Evolutionary conservation across 768 basidiomycete species (phyloP), one percentile per base, ranked within the genome.

Genomic region (Tylopilus sp.): DNA sequence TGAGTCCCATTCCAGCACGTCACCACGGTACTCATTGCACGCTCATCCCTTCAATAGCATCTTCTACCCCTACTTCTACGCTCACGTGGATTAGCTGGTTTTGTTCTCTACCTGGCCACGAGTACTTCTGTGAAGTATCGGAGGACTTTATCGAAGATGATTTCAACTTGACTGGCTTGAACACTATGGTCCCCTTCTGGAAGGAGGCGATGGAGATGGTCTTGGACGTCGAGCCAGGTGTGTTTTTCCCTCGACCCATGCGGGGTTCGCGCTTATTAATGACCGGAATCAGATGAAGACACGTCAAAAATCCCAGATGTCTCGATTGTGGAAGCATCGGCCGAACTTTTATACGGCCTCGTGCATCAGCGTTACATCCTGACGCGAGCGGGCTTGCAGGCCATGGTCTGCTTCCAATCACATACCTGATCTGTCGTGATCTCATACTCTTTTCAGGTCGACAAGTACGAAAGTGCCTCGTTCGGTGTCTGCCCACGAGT

Each of bases 191-290:
- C 17, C 97, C 97, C 8, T 99, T 99, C 68, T 99, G 95, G 93
- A 98, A 98, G 69, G 97, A 99, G 69, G 97, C 97, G 40, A 90
- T 99, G 87, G 97, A 99, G 75, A 99, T 99, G 97, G 93, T 99
- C 15, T 72, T 99, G 58, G 97, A 99, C 73, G 95, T 98, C 47
- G 97, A 99, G 72, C 93, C 97, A 76, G 94, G 95, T 95, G 67
- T 69, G 85, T 69, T 25, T n/a, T 22, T 30, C 55, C 57, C 53
- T 48, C 22, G 44, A 47, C 47, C 56, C 51, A 46, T 49, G 50
- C 49, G 44, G 51, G 52, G 48, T 44, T 54, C 44, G 22, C 18
- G 17, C 22, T 54, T 50, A 56, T 53, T 18, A 28, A 30, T 58
- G 44, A 53, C 52, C 40, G 40, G 18, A 53, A 53, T 26, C 50